Conservation (phyloP, 306 rosid species). For the Pueraria montana region DNA sequence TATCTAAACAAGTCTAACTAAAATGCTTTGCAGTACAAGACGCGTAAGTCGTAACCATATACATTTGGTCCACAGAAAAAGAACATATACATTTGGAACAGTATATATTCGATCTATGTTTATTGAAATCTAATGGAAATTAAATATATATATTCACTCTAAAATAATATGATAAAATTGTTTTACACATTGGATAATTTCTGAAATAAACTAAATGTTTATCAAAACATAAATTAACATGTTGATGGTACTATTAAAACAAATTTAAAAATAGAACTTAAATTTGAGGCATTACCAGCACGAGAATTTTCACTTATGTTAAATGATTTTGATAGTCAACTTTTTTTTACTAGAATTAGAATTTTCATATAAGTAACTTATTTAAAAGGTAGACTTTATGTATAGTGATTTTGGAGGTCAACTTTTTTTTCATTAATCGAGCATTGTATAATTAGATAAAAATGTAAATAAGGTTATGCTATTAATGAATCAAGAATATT, state of each 20-base stretch:
- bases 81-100: background rate
- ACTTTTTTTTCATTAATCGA: background rate
- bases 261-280: background rate
- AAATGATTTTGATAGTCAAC: background rate
- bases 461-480: background rate
- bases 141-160: background rate
- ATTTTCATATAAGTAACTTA: background rate
- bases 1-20: background rate
- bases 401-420: background rate
- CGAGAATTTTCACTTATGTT: background rate
- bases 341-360: background rate
- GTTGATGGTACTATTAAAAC: background rate
- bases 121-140: background rate
- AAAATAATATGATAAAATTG: background rate
- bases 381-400: background rate
- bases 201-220: background rate
- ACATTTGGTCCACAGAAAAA: background rate
- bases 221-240: background rate
- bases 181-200: background rate
- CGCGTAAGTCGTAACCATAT: background rate
- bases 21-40: background rate
- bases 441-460: background rate
- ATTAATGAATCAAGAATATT: background rate
- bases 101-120: background rate
- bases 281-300: constrained; percentile 1